These are phyloP conservation scores for Heteromeles arbutifolia DNA, from an alignment of 306 rosid species.

Conservation along the genomic window DNA sequence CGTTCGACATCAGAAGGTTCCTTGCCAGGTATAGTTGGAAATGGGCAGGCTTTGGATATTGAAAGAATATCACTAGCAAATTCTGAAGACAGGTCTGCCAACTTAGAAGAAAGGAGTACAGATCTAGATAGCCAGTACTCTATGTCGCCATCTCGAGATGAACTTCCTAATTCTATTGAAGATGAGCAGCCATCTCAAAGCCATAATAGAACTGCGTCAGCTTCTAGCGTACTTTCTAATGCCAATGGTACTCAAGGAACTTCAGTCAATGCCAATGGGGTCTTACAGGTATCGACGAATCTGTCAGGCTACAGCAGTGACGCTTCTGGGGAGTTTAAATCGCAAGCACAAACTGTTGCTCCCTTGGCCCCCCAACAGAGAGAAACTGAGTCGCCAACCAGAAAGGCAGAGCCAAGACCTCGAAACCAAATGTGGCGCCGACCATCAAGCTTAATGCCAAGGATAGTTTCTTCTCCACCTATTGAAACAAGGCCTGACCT, in stretches of 20 bases:
- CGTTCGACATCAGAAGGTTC: constrained; percentile 76
- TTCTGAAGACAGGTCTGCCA: constrained; percentile 59
- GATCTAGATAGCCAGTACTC: constrained; percentile 53
- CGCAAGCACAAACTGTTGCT: constrained; percentile 48
- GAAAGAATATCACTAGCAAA: constrained; percentile 36
- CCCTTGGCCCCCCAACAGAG: constrained; percentile 33
- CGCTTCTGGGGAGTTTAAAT: constrained; percentile 51
- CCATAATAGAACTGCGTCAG: constrained; percentile 59
- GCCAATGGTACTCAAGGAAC: constrained; percentile 42
- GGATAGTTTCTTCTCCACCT: constrained; percentile 47
- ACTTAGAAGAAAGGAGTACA: constrained; percentile 50
- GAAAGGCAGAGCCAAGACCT: constrained; percentile 46
- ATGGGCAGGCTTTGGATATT: constrained; percentile 50
- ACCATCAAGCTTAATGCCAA: constrained; percentile 55
- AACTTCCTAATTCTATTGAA: constrained; percentile 39
- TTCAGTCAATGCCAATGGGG: constrained; percentile 44
- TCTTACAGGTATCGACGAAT: constrained; percentile 41
- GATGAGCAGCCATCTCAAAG: constrained; percentile 40
- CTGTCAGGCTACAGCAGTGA: constrained; percentile 57
- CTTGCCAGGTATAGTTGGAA: constrained; percentile 38
- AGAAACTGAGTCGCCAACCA: constrained; percentile 48
- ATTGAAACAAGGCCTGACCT: constrained; percentile 65
- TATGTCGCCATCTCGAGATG: constrained; percentile 51
- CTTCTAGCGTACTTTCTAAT: constrained; percentile 47
- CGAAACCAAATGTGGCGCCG: constrained; percentile 68